Evolutionary conservation across 306 rosid genomes (phyloP).

Genomic region (Psophocarpus tetragonolobus): DNA sequence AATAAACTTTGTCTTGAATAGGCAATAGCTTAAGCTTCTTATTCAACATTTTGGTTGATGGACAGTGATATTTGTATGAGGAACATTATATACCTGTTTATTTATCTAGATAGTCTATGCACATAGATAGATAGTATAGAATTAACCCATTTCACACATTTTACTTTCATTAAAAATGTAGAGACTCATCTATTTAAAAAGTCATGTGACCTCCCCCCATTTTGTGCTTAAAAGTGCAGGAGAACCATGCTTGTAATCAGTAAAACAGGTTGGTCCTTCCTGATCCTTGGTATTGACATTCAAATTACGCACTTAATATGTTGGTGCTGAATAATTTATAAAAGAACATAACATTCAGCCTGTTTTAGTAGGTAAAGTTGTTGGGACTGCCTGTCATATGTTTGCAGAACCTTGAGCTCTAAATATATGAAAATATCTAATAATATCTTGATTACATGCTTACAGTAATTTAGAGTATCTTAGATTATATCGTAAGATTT

Average conservation of each 20-base stretch:
- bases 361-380: not conserved
- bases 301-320: not conserved
- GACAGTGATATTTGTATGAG: not conserved
- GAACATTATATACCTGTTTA: not conserved
- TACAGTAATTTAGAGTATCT: not conserved
- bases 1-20: not conserved
- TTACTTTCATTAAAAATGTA: not conserved
- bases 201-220: not conserved
- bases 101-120: too few species aligned
- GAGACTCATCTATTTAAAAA: not conserved
- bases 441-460: not conserved
- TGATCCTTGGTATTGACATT: not conserved
- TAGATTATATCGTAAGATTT: not conserved
- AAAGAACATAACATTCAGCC: not conserved
- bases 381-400: too few species aligned
- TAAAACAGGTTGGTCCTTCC: not conserved
- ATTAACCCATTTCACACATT: not conserved
- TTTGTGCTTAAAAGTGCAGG: not conserved
- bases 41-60: not conserved
- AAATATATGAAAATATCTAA: not conserved
- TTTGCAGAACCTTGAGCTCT: too few species aligned
- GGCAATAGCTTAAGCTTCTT: not conserved
- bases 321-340: not conserved
- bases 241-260: not conserved
- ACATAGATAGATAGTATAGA: not conserved